Evolutionary conservation across 768 basidiomycete species (phyloP).

Genomic region (Russula emetica): DNA sequence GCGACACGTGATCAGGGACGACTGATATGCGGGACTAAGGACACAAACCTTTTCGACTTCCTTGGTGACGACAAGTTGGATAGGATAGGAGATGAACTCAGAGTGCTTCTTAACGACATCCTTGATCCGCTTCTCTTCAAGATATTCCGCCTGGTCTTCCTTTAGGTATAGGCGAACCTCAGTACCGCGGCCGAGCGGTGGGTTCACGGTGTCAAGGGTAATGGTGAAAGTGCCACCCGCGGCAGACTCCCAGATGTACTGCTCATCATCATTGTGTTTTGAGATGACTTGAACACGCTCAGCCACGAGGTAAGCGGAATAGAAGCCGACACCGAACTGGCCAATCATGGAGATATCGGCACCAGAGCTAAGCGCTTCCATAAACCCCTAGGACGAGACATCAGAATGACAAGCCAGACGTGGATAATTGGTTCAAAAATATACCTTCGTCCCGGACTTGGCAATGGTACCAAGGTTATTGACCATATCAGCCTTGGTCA

Average conservation of each 20-base stretch:
- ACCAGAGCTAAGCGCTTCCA: conserved; percentile 93
- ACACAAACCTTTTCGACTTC: conserved; percentile 92
- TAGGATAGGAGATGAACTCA: conserved; percentile 99
- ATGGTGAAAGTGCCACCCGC: conserved; percentile 99
- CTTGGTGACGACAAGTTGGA: conserved; percentile 97
- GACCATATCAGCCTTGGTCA: conserved; percentile 99
- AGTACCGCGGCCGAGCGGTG: conserved; percentile 87
- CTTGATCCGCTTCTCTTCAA: conserved; percentile 99
- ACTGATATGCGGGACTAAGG: background rate
- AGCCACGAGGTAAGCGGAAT: conserved; percentile 98
- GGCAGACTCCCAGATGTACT: conserved; percentile 99
- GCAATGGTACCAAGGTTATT: conserved; percentile 98
- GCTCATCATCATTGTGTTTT: conserved; percentile 99
- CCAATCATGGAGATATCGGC: conserved; percentile 96
- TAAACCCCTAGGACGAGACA: conserved; percentile 70
- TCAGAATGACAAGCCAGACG: background rate
- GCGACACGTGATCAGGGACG: conserved; percentile 26
- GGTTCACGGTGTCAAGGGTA: conserved; percentile 87
- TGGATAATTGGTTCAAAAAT: conserved; percentile 23
- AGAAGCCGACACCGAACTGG: conserved; percentile 99
- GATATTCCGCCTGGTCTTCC: conserved; percentile 98
- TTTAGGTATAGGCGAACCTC: conserved; percentile 91
- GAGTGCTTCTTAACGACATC: conserved; percentile 99
- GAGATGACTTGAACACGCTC: conserved; percentile 98
- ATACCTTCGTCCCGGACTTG: conserved; percentile 88